Conservation (phyloP, 805 yeast genomes). For the Starmerella asiatica region DNA sequence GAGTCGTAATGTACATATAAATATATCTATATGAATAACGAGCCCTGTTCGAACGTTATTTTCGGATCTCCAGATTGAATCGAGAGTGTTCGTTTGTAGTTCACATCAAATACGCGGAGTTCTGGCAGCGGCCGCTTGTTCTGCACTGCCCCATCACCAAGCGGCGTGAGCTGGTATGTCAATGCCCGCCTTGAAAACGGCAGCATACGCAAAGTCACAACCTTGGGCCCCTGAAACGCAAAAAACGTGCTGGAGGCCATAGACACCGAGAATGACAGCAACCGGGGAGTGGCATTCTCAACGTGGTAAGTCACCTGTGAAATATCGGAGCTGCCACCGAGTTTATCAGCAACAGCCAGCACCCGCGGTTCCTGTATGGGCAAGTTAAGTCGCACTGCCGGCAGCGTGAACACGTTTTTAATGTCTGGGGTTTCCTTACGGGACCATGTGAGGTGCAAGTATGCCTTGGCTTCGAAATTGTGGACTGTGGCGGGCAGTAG, state of each 20-base stretch:
- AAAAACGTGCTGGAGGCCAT: conserved; percentile 32
- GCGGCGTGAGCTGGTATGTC: conserved; percentile 23
- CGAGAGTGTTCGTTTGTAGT: conserved; percentile 51
- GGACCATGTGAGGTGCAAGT: conserved; percentile 25
- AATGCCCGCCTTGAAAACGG: conserved; percentile 42
- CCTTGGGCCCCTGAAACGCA: conserved; percentile 30
- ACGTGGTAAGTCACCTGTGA: conserved; percentile 33
- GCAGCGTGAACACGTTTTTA: conserved; percentile 12
- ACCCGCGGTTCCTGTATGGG: conserved; percentile 23
- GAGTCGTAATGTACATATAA: not conserved
- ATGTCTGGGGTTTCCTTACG: conserved; percentile 15
- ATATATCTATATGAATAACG: conserved; percentile 10
- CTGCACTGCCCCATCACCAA: conserved; percentile 20
- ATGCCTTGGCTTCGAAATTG: conserved; percentile 22
- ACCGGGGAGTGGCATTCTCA: conserved; percentile 64
- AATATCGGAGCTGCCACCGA: conserved; percentile 25
- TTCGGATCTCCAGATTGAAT: conserved; percentile 29
- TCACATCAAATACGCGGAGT: conserved; percentile 52
- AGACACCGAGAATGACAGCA: conserved; percentile 47
- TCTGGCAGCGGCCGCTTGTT: conserved; percentile 37
- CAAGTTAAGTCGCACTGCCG: conserved; percentile 18
- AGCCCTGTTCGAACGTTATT: conserved; percentile 14
- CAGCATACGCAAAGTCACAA: conserved; percentile 34
- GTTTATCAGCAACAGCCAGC: conserved; percentile 17
- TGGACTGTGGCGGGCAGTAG: conserved; percentile 1